Percentiles rank a stretch among this genome's conserved stretches.
phyloP scores from a whole-genome alignment of 345 rosid species.

The Dimocarpus longan region DNA sequence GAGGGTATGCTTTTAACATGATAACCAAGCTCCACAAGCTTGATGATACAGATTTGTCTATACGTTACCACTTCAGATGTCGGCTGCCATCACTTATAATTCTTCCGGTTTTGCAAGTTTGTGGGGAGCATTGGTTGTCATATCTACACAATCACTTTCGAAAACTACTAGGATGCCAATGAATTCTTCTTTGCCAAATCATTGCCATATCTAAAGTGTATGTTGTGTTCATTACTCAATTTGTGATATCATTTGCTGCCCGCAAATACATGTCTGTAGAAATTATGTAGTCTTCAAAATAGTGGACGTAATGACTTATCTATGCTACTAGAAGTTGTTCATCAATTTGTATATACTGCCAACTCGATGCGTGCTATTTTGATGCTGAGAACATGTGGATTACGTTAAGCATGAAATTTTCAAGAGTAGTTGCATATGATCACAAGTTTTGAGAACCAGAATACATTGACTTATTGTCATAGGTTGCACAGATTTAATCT shows the following conservation, averaged over 20 bases:
- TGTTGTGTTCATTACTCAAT: background rate
- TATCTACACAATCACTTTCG: no score
- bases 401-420: no score
- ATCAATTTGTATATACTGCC: background rate
- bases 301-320: background rate
- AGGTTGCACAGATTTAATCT: no score
- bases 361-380: background rate
- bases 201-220: background rate
- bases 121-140: background rate
- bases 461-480: no score
- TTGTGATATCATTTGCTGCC: constrained; percentile 3
- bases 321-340: constrained; percentile 6
- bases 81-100: background rate
- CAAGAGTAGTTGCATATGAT: no score
- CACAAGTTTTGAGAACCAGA: no score
- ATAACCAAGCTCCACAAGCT: background rate
- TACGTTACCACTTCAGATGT: background rate
- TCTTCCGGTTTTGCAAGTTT: constrained; percentile 6
- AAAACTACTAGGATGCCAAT: no score
- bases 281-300: constrained; percentile 2
- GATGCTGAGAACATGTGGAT: background rate
- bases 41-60: background rate
- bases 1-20: background rate
- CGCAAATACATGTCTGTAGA: constrained; percentile 3
- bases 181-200: background rate